These are phyloP conservation scores for Picea glauca DNA, from an alignment of 75 land plant genomes.

Conservation along the genomic window DNA sequence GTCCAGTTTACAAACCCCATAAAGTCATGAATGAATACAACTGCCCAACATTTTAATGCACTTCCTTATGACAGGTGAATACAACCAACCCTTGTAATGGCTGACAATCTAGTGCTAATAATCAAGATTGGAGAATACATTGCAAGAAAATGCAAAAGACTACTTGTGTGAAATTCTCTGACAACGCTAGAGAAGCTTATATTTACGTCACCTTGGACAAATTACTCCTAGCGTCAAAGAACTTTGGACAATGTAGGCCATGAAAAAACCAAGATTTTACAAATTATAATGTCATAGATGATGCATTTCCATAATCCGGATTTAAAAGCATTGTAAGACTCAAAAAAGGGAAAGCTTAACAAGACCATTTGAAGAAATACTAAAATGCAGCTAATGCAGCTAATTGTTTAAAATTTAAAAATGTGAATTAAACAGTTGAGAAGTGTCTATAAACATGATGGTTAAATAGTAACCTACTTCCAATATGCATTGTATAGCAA, in stretches of 20 bases:
- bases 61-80: not conserved
- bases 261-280: not conserved
- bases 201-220: not conserved
- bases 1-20: not conserved
- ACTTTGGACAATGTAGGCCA: not conserved
- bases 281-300: not conserved
- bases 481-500: not conserved
- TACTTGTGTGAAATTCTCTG: not conserved
- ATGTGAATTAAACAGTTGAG: not conserved
- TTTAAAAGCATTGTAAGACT: not conserved
- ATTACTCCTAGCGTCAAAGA: not conserved
- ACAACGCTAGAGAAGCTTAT: not conserved
- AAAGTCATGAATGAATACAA: not conserved
- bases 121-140: not conserved
- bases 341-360: not conserved
- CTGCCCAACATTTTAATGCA: not conserved
- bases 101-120: not conserved
- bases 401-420: conserved; percentile 3
- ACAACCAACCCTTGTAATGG: not conserved
- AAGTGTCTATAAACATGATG: not conserved
- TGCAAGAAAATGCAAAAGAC: not conserved
- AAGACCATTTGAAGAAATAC: not conserved
- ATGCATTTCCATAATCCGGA: not conserved
- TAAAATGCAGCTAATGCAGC: conserved; percentile 3
- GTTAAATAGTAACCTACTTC: not conserved